phyloP scores from a whole-genome alignment of 177 flowering plant species.

The Vitis hybrid region DNA sequence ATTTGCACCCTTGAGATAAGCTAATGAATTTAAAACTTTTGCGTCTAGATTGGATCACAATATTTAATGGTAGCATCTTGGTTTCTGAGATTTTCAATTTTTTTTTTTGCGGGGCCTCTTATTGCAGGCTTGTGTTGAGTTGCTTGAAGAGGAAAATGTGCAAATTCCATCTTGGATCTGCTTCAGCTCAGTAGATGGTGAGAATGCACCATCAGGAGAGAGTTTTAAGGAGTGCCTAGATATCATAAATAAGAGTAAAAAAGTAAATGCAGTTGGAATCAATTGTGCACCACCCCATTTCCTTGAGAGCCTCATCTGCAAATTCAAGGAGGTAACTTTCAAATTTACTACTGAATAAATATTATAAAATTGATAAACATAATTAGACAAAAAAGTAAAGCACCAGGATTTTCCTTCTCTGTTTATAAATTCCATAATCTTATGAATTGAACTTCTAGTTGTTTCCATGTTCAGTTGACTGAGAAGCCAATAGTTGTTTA shows the following conservation, averaged over 20 bases:
- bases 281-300: conserved; percentile 89
- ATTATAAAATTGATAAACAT: neutral
- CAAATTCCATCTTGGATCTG: conserved; percentile 84
- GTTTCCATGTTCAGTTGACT: conserved; percentile 46
- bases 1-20: too few species aligned
- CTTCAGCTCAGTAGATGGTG: conserved; percentile 85
- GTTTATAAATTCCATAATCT: neutral
- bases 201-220: conserved; percentile 77
- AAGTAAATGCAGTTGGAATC: conserved; percentile 71
- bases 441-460: neutral
- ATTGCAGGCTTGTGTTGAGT: conserved; percentile 75
- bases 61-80: too few species aligned
- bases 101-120: neutral
- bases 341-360: neutral
- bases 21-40: too few species aligned
- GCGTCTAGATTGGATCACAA: too few species aligned
- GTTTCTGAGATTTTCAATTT: neutral
- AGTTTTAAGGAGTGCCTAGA: conserved; percentile 68
- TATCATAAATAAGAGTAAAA: conserved; percentile 50
- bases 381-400: neutral
- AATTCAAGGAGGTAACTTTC: conserved; percentile 51
- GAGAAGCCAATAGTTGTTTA: conserved; percentile 68
- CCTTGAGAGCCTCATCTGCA: conserved; percentile 55
- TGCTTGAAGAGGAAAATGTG: conserved; percentile 78
- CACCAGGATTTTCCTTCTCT: too few species aligned